Base-by-base conservation (phyloP, 176 grass and related monocot species). In the Neostapfia colusana region DNA sequence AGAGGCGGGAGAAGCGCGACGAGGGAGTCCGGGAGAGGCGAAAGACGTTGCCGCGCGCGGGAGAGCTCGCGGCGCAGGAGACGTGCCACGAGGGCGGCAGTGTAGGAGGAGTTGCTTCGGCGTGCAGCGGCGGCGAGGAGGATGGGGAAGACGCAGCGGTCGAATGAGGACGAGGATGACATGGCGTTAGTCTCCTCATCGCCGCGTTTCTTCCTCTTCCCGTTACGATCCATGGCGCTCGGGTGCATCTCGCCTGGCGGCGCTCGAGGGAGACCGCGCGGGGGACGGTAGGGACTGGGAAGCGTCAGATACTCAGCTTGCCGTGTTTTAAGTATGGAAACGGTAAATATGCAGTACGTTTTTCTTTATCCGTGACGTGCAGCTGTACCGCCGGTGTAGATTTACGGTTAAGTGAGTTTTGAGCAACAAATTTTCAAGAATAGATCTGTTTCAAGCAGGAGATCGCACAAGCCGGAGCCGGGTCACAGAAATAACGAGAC, bases 41-140 rank as follows among this genome's bases (percentile, higher is more conserved):
- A 73, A 0, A 73, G 74, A 23, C 36, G 4, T 42, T 37, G 28
- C 5, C 56, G 60, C 31, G 79, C 51, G 14, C 50, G 43, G 67
- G 74, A 68, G 34, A 87, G 50, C 26, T 73, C 18, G 36, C 80
- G 74, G 62, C 60, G 85, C 51, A 87, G 80, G 61, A 87, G 80
- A 69, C 80, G 25, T 0, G 45, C 56, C 4, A 67, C 61, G 14
- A 72, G 18, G 24, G 70, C 23, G 20, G 59, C 15, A 4, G 70
- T 10, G 16, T 48, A 55, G 34, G 34, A 15, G 9, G 41, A n/a
- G 16, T 11, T 24, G 49, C 15, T 27, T 15, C 60, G 67, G 18
- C 34, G 69, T 14, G 24, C 8, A 75, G 63, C 35, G 61, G 80
- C 74, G 25, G 85, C 74, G 10, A 88, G 75, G 24, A 88, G 74